Conservation (phyloP, 2,329 filamentous ascomycete species). For the Penicillium sp. region DNA sequence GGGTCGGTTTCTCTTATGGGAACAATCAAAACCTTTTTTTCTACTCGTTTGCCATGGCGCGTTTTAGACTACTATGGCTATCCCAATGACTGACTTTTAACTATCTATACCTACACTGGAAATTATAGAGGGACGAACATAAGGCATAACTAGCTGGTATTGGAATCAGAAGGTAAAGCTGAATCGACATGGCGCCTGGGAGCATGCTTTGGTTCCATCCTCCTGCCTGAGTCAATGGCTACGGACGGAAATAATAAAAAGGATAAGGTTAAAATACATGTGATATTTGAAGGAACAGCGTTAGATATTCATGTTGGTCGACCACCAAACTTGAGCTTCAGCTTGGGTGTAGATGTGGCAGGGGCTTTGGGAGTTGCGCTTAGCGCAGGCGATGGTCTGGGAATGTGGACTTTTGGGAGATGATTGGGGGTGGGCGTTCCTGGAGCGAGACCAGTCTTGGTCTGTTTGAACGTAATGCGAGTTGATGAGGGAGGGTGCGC, state of each 20-base stretch:
- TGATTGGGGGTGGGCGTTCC: constrained; percentile 27
- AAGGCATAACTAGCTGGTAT: constrained; percentile 10
- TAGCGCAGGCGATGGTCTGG: constrained; percentile 31
- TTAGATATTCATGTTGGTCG: constrained; percentile 29
- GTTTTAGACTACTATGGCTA: constrained; percentile 3
- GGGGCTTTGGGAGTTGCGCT: constrained; percentile 29
- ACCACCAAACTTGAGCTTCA: constrained; percentile 43
- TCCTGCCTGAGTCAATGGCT: not conserved
- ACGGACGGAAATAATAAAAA: constrained; percentile 13
- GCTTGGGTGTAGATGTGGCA: constrained; percentile 36
- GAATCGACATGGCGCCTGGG: constrained; percentile 13
- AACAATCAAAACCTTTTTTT: constrained; percentile 31
- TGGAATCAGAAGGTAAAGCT: constrained; percentile 9
- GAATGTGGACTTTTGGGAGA: constrained; percentile 36
- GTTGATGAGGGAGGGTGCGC: constrained; percentile 34
- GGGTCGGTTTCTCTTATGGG: constrained; percentile 36
- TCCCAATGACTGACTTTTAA: constrained; percentile 1
- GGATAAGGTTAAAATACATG: constrained; percentile 20
- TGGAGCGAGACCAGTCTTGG: constrained; percentile 29
- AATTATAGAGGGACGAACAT: not conserved
- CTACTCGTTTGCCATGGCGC: constrained; percentile 2
- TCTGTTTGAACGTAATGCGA: constrained; percentile 44
- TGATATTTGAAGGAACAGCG: constrained; percentile 7
- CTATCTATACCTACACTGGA: not conserved
- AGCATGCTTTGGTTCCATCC: constrained; percentile 10